Evolutionary conservation across 1,139 yeast species (phyloP).

Genomic region (Kodamaea alishanica): DNA sequence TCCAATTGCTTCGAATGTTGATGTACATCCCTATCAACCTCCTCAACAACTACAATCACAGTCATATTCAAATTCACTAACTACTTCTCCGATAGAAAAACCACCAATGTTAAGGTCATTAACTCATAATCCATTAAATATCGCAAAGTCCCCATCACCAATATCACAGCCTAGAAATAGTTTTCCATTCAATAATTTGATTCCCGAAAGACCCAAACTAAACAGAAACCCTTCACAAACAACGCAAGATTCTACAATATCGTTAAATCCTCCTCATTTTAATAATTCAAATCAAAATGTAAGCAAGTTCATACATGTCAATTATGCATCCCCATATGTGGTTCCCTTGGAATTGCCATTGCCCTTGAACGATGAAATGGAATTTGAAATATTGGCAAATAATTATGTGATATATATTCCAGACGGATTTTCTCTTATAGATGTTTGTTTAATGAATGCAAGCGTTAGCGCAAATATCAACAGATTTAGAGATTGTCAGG

Average conservation of each 20-base stretch:
- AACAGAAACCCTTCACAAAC: constrained; percentile 34
- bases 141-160: constrained; percentile 18
- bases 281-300: constrained; percentile 5
- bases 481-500: constrained; percentile 56
- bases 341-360: constrained; percentile 44
- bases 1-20: constrained; percentile 18
- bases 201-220: constrained; percentile 25
- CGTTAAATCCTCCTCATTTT: constrained; percentile 16
- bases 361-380: constrained; percentile 39
- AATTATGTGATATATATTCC: constrained; percentile 44
- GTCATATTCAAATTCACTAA: constrained; percentile 15
- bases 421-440: constrained; percentile 47
- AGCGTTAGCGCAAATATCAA: constrained; percentile 53
- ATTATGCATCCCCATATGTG: constrained; percentile 41
- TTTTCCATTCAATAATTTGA: constrained; percentile 6
- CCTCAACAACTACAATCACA: background rate
- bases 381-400: constrained; percentile 41
- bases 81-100: constrained; percentile 27
- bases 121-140: constrained; percentile 14
- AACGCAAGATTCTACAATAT: constrained; percentile 33
- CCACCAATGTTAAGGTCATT: constrained; percentile 13
- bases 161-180: constrained; percentile 12
- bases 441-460: constrained; percentile 60
- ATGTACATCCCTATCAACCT: constrained; percentile 3
- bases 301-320: constrained; percentile 16